Evolutionary conservation across 345 rosid genomes (phyloP).

Genomic region (Toxicodendron radicans): DNA sequence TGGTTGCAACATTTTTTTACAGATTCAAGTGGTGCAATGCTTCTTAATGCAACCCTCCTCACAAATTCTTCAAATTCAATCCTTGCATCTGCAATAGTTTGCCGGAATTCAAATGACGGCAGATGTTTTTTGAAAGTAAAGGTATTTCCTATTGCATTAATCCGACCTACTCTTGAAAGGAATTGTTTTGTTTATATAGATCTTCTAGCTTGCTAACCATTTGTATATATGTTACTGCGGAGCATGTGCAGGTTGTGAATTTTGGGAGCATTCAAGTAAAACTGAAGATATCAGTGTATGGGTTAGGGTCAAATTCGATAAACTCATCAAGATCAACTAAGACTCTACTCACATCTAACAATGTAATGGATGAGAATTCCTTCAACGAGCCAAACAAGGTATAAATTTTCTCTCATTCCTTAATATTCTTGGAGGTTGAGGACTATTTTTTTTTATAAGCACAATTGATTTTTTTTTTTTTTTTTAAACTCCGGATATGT

Average conservation of each 20-base stretch:
- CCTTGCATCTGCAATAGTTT: slow-evolving; percentile 69
- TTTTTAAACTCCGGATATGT: slow-evolving; percentile 22
- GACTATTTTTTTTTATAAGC: background rate
- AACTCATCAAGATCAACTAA: slow-evolving; percentile 63
- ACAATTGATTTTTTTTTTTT: background rate
- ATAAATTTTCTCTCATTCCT: background rate
- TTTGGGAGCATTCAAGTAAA: slow-evolving; percentile 53
- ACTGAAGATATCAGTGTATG: slow-evolving; percentile 50
- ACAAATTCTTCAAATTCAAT: slow-evolving; percentile 47
- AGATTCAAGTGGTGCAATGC: slow-evolving; percentile 68
- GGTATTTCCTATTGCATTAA: slow-evolving; percentile 34
- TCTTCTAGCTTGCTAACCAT: background rate
- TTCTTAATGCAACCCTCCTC: slow-evolving; percentile 59
- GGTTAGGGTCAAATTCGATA: slow-evolving; percentile 56
- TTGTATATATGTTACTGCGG: too few relatives aligned
- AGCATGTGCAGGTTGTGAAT: slow-evolving; percentile 60
- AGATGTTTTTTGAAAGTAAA: slow-evolving; percentile 63
- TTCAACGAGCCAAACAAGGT: slow-evolving; percentile 72
- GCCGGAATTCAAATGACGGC: slow-evolving; percentile 37
- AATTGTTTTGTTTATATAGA: background rate
- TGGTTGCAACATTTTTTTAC: too few relatives aligned
- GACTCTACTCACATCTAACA: slow-evolving; percentile 60
- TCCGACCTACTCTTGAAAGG: too few relatives aligned
- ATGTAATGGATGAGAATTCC: slow-evolving; percentile 85
- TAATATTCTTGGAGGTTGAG: background rate